A percentile compares a stretch with the other conserved stretches of the same genome.
phyloP scores from a whole-genome alignment of 345 rosid genomes.

The Populus pruinosa region DNA sequence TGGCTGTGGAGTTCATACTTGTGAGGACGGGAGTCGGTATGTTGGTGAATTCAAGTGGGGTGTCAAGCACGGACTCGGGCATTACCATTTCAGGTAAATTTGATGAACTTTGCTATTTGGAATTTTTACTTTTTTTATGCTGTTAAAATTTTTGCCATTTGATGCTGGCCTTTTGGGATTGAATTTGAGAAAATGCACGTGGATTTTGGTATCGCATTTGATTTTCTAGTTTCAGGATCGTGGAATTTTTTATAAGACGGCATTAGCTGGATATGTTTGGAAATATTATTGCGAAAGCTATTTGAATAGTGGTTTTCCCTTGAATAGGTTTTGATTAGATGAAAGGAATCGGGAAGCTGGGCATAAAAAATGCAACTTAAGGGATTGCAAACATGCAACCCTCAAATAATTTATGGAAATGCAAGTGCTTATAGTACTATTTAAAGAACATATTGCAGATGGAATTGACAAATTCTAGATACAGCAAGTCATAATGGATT shows the following conservation, averaged over 20 bases:
- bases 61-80: constrained; percentile 94
- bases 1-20: constrained; percentile 92
- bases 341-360: neutral
- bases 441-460: neutral
- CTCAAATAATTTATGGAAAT: neutral
- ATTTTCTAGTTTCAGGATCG: neutral
- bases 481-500: neutral
- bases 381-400: neutral
- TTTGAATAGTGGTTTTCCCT: neutral
- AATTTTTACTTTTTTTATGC: neutral
- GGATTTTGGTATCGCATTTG: neutral
- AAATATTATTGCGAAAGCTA: neutral
- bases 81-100: constrained; percentile 84
- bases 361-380: neutral
- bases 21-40: constrained; percentile 89
- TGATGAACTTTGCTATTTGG: neutral
- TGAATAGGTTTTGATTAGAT: neutral
- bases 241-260: neutral
- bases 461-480: neutral
- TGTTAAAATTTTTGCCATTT: neutral
- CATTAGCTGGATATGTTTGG: neutral
- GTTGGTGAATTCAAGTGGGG: constrained; percentile 98
- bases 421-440: neutral
- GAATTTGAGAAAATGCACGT: neutral
- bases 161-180: neutral